Evolutionary conservation across 2,329 filamentous ascomycete genomes (phyloP), one percentile per base, ranked within the genome.

Genomic region (Colletotrichum noveboracense): DNA sequence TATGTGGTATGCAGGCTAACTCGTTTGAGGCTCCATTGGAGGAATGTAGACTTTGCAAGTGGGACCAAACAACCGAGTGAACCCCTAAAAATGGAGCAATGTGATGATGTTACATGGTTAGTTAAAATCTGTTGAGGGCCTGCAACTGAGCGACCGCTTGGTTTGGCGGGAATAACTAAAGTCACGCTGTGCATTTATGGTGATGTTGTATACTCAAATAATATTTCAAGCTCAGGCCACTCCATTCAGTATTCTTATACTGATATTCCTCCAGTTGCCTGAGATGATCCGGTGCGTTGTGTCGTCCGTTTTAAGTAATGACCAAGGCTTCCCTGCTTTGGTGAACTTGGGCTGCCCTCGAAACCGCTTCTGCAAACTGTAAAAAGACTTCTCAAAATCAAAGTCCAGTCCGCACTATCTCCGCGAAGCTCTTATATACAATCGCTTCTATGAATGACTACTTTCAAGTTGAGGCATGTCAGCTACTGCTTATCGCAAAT

Each of bases 121-220:
- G 9, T 4, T 0, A n/a, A n/a, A n/a, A 12, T 13, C 43, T 21
- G n/a, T 1, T 21, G n/a, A 52, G n/a, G n/a, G 0, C 21, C 43
- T 21, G 0, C 43, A 13, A 13, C 43, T 52, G n/a, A 52, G 43
- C 43, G 6, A 21, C 3, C 10, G 43, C 43, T 21, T 52, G 43
- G 2, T 48, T 13, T 21, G 9, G n/a, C 5, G n/a, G 18, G 10
- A 10, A 48, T 13, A 1, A 48, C 43, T 9, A 5, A 43, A 10
- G 16, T 43, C 18, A n/a, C 8, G 9, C 38, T 43, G 3, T 36
- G 34, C 13, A 16, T 16, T 0, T 6, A 6, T 43, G 38, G 8
- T 43, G 8, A 48, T 48, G 1, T 21, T 21, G n/a, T 7, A 13
- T 48, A 4, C n/a, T 13, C n/a, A 21, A 13, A n/a, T 21, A 2